Conservation (phyloP, 1,139 yeast species). For the Candida dubliniensis region DNA sequence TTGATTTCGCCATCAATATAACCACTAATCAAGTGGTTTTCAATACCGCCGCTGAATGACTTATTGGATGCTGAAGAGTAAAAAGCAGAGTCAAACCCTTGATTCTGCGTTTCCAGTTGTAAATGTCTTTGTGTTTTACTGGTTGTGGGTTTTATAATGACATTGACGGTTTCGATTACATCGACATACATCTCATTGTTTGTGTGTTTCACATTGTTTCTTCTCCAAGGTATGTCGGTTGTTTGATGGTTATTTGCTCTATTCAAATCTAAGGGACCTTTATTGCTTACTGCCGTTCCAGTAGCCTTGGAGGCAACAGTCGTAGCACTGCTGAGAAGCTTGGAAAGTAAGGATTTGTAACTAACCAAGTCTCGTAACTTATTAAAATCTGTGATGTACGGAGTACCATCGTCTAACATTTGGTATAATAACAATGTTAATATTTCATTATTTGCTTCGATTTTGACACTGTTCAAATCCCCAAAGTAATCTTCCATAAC, state of each 20-base stretch:
- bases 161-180: constrained; percentile 58
- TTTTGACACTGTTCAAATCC: constrained; percentile 54
- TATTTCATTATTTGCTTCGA: constrained; percentile 67
- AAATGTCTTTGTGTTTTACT: constrained; percentile 7
- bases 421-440: constrained; percentile 52
- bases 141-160: constrained; percentile 35
- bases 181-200: constrained; percentile 85
- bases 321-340: constrained; percentile 36
- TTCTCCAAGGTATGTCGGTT: constrained; percentile 69
- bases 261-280: constrained; percentile 1
- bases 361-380: constrained; percentile 71
- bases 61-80: constrained; percentile 27
- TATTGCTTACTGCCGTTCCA: background rate
- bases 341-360: constrained; percentile 42
- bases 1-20: constrained; percentile 64
- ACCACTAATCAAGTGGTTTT: constrained; percentile 50
- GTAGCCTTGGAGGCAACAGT: constrained; percentile 30
- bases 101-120: constrained; percentile 7
- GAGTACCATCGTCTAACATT: constrained; percentile 76
- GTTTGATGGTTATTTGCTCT: constrained; percentile 1
- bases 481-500: constrained; percentile 62
- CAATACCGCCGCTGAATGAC: constrained; percentile 16
- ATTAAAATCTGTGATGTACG: constrained; percentile 72
- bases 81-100: constrained; percentile 38
- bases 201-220: constrained; percentile 60